Evolutionary conservation across 345 rosid genomes (phyloP).

Genomic region (Carallia brachiata): DNA sequence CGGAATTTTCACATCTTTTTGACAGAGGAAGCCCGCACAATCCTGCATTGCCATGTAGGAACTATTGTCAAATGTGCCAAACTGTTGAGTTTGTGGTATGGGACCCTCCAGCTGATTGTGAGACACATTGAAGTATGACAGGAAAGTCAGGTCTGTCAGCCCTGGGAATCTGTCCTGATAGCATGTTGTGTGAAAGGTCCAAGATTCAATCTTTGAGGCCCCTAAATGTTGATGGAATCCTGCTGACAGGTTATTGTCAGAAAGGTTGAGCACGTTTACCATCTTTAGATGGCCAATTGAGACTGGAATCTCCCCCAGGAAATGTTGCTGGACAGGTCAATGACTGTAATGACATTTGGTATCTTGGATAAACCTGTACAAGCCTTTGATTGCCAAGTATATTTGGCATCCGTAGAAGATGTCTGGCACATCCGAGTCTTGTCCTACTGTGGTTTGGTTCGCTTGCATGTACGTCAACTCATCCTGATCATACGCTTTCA

Average conservation of each 20-base stretch:
- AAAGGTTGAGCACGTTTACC: neutral
- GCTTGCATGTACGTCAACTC: no score
- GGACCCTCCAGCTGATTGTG: neutral
- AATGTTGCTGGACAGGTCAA: slow-evolving; percentile 11
- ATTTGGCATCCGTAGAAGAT: no score
- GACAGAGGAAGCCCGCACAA: neutral
- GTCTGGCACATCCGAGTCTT: no score
- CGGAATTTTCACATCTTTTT: no score
- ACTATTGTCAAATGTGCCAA: neutral
- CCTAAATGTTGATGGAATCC: neutral
- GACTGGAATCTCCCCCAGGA: slow-evolving; percentile 5
- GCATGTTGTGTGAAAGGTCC: neutral
- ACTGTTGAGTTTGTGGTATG: neutral
- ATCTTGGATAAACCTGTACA: no score
- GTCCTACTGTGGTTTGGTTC: no score
- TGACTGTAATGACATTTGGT: no score
- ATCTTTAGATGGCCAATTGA: neutral
- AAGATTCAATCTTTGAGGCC: neutral
- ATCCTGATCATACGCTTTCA: no score
- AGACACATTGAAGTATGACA: neutral
- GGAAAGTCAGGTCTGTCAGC: neutral
- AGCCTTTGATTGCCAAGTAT: no score
- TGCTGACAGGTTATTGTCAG: neutral
- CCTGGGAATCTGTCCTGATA: neutral
- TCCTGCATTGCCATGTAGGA: neutral